Evolutionary conservation across 129 eudicot species (phyloP), one percentile per base, ranked within the genome.

Genomic region (Artemisia argyi): DNA sequence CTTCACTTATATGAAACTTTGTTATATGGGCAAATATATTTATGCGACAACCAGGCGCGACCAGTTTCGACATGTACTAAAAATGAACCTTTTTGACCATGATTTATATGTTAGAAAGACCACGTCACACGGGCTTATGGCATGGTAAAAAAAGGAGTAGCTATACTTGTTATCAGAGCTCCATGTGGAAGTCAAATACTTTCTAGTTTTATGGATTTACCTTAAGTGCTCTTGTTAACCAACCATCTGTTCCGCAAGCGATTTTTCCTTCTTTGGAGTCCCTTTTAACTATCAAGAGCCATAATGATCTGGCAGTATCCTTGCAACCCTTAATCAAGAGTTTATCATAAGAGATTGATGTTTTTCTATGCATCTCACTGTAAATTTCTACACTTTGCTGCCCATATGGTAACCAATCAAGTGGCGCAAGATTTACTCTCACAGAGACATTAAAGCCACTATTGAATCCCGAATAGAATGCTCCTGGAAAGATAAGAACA

Each of bases 401-500:
- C 44, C 98, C 98, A 80, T 85, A 83, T 48, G 93, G 93, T 73
- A 94, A 81, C 98, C 97, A 94, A 82, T 94, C 97, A 66, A 90
- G 73, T 52, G 96, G 89, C 32, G 97, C 98, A 69, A 94, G 72
- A 63, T 79, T 79, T 50, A 80, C 91, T 26, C 78, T 58, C 71
- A 84, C 92, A 0, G 89, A 76, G 77, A 86, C 78, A 84, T 83
- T 85, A 68, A 87, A 89, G 16, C 92, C 92, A 24, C 90, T 82
- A 78, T 85, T 87, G 52, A 90, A 78, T 76, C 83, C 89, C 14
- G 96, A 78, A 78, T 87, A 81, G 79, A 80, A 93, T 17, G 87
- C 96, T 62, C 95, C 90, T 0, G 98, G 98, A 68, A 89, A 76
- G 59, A 61, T 61, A 46, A 93, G 79, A 32, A 89, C 76, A 79